These are phyloP conservation scores for Ophiostoma sp. DNA, from an alignment of 2,329 filamentous ascomycete species.

Conservation along the genomic window DNA sequence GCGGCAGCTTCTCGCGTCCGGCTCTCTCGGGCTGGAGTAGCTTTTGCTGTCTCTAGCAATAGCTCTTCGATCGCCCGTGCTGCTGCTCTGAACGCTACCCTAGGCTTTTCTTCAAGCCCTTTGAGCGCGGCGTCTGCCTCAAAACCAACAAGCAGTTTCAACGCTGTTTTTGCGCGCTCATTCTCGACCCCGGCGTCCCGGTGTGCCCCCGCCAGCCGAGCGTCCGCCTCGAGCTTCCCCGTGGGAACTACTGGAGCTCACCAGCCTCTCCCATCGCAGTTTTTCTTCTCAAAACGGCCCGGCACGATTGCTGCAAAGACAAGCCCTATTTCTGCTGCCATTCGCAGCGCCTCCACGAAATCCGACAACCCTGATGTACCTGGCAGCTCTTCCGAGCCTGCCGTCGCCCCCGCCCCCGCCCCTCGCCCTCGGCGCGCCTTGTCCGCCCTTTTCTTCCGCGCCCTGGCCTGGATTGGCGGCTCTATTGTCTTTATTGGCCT, in stretches of 20 bases:
- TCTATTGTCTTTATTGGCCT: conserved; percentile 65
- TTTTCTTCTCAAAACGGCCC: conserved; percentile 17
- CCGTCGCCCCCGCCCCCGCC: background rate
- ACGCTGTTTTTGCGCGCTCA: background rate
- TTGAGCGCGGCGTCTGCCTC: background rate
- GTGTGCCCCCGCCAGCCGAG: background rate
- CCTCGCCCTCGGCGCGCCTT: conserved; percentile 32
- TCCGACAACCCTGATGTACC: conserved; percentile 13
- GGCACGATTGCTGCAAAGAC: conserved; percentile 1
- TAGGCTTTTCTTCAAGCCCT: background rate
- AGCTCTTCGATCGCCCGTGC: background rate
- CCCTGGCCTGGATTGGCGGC: conserved; percentile 67
- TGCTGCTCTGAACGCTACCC: background rate
- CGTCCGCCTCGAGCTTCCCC: background rate
- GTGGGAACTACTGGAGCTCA: background rate
- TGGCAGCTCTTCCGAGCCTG: background rate
- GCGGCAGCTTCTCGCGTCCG: conserved; percentile 15
- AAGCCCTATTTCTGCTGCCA: background rate
- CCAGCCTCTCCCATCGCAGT: conserved; percentile 12
- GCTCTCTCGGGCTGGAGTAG: conserved; percentile 17
- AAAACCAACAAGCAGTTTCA: background rate
- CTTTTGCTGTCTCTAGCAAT: background rate
- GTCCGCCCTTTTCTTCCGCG: conserved; percentile 57
- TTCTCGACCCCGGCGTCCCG: conserved; percentile 17
- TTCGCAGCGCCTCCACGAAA: conserved; percentile 21